Evolutionary conservation across 139 green algal species (phyloP).

Genomic region (Chlorokybus atmophyticus): DNA sequence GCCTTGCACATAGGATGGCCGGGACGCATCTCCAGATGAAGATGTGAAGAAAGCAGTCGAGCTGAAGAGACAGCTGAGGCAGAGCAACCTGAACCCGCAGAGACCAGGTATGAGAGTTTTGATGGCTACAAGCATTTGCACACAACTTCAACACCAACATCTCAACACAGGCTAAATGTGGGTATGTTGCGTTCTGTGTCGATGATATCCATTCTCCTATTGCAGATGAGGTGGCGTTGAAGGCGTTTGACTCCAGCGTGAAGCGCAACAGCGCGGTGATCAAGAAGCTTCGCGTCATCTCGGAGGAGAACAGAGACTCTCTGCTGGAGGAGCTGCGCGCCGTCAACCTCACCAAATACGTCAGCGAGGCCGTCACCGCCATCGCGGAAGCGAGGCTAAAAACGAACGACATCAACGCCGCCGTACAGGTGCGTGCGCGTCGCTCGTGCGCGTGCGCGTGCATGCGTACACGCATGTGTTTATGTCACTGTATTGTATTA

Average conservation of each 20-base stretch:
- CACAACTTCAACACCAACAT: no score
- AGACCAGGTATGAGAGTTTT: no score
- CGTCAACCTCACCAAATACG: constrained; percentile 60
- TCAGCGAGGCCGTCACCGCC: constrained; percentile 73
- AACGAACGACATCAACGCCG: constrained; percentile 57
- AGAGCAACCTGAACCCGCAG: no score
- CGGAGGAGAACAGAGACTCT: constrained; percentile 15
- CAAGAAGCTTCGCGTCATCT: constrained; percentile 55
- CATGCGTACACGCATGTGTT: not conserved
- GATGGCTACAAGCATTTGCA: no score
- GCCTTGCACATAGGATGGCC: no score
- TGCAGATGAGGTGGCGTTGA: constrained; percentile 28
- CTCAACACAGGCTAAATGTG: no score
- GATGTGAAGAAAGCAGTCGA: no score
- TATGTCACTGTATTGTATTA: not conserved
- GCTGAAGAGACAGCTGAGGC: no score
- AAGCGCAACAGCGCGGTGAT: constrained; percentile 81
- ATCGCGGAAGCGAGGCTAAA: constrained; percentile 71
- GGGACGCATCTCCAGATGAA: no score
- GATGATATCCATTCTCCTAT: no score
- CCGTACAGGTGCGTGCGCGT: constrained; percentile 40
- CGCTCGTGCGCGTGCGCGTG: not conserved
- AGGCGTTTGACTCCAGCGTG: constrained; percentile 67
- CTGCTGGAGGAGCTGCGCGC: constrained; percentile 28
- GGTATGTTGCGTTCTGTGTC: no score